Percentiles rank a stretch among this genome's conserved stretches.
Conservation (phyloP, 23 red algal species). For the Gracilariopsis chorda region DNA sequence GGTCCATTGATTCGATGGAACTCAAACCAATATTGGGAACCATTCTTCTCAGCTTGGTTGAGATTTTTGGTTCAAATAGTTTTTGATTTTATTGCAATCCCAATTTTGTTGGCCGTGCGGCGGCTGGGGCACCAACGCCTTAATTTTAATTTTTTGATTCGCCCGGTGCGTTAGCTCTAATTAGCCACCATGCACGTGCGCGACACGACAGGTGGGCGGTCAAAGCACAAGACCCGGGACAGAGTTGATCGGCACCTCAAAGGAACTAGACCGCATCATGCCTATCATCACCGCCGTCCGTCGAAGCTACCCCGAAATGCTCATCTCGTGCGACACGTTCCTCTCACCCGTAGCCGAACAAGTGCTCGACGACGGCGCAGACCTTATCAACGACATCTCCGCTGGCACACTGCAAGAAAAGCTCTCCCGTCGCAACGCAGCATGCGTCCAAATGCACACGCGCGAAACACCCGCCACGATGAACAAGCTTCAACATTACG, state of each 20-base stretch:
- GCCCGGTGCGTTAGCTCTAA: too few species aligned
- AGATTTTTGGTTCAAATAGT: neutral
- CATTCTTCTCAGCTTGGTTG: neutral
- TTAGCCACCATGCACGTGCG: too few species aligned
- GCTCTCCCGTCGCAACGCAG: neutral
- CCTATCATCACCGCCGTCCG: conserved; percentile 66
- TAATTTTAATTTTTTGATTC: too few species aligned
- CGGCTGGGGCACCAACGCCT: too few species aligned
- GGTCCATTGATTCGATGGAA: too few species aligned
- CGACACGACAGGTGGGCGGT: conserved; percentile 80
- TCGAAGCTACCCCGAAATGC: neutral
- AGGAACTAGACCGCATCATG: conserved; percentile 54
- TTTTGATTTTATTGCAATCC: too few species aligned
- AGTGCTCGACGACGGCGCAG: conserved; percentile 45
- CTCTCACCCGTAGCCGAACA: conserved; percentile 39
- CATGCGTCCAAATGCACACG: conserved; percentile 81
- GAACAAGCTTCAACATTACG: conserved; percentile 52
- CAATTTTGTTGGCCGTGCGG: too few species aligned
- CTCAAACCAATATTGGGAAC: too few species aligned
- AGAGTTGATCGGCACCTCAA: neutral
- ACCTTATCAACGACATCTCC: conserved; percentile 81
- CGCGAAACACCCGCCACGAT: conserved; percentile 65
- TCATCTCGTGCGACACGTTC: conserved; percentile 80
- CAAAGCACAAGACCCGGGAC: conserved; percentile 85
- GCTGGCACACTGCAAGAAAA: conserved; percentile 42